Conservation (phyloP, 1,284 basidiomycete genomes). For the Leccinum subrobustum region DNA sequence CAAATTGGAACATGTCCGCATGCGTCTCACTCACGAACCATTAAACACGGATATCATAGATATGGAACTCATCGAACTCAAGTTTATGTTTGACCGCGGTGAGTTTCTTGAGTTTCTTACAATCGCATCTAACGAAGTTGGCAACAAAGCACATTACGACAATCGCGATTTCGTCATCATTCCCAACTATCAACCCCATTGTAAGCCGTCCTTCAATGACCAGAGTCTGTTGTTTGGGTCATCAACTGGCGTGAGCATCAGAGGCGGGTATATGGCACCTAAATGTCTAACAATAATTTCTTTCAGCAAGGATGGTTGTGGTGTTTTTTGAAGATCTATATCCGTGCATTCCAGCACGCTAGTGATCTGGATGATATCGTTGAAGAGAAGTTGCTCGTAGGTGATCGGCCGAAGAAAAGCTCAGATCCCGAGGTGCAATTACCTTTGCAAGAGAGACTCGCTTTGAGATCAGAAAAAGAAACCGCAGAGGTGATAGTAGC, state of each 20-base stretch:
- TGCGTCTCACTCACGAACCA: conserved; percentile 74
- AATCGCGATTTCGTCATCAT: conserved; percentile 81
- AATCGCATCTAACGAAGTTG: conserved; percentile 12
- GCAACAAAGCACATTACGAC: conserved; percentile 62
- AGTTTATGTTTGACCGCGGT: conserved; percentile 81
- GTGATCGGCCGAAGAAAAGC: conserved; percentile 70
- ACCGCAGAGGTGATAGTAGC: conserved; percentile 47
- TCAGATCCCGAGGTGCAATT: conserved; percentile 48
- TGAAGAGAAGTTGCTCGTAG: conserved; percentile 75
- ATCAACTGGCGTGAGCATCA: conserved; percentile 53
- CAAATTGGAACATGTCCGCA: conserved; percentile 75
- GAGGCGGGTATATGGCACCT: background rate
- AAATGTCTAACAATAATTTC: conserved; percentile 4
- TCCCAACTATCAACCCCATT: conserved; percentile 71
- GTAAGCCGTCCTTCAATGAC: conserved; percentile 49
- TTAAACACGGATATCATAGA: conserved; percentile 67
- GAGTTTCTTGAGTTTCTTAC: conserved; percentile 28
- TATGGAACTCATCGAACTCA: conserved; percentile 79
- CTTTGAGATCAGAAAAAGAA: conserved; percentile 50
- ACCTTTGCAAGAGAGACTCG: conserved; percentile 57
- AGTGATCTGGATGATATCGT: conserved; percentile 75
- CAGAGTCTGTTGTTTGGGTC: conserved; percentile 68
- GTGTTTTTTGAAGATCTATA: conserved; percentile 72
- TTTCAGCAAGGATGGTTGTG: conserved; percentile 65
- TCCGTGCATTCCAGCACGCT: conserved; percentile 69